phyloP scores from a whole-genome alignment of 176 grass and related monocot species.

The Bolboschoenus planiculmis region DNA sequence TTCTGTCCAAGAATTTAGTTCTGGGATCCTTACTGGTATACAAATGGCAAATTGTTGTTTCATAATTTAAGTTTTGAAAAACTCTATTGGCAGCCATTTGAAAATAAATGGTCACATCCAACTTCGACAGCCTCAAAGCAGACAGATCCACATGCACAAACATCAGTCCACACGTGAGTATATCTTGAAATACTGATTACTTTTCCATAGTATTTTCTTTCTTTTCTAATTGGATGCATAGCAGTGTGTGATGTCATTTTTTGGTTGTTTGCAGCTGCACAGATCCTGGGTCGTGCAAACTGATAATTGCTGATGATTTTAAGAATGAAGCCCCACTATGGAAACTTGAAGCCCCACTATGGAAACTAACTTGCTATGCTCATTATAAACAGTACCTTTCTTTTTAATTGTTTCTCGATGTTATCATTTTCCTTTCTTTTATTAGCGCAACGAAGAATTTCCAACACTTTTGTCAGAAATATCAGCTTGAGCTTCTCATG shows the following conservation, averaged over 20 bases:
- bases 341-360: no score
- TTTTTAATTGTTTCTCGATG: background rate
- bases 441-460: background rate
- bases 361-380: constrained; percentile 93
- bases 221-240: background rate
- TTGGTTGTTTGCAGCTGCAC: constrained; percentile 44
- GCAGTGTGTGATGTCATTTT: background rate
- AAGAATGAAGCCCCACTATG: constrained; percentile 78
- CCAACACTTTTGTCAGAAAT: background rate
- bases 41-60: background rate
- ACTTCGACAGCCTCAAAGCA: constrained; percentile 41
- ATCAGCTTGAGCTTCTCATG: background rate
- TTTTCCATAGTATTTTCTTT: background rate
- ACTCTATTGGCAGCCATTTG: constrained; percentile 52
- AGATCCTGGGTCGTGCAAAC: constrained; percentile 65
- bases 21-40: no score
- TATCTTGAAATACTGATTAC: background rate
- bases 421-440: background rate
- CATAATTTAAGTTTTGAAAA: background rate
- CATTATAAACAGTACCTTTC: constrained; percentile 50
- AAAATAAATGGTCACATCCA: constrained; percentile 72
- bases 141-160: constrained; percentile 30
- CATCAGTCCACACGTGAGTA: constrained; percentile 60
- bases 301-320: constrained; percentile 68
- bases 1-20: no score